Evolutionary conservation across 2,329 filamentous ascomycete genomes (phyloP).

Genomic region (Arthrobotrys sphaeroides): DNA sequence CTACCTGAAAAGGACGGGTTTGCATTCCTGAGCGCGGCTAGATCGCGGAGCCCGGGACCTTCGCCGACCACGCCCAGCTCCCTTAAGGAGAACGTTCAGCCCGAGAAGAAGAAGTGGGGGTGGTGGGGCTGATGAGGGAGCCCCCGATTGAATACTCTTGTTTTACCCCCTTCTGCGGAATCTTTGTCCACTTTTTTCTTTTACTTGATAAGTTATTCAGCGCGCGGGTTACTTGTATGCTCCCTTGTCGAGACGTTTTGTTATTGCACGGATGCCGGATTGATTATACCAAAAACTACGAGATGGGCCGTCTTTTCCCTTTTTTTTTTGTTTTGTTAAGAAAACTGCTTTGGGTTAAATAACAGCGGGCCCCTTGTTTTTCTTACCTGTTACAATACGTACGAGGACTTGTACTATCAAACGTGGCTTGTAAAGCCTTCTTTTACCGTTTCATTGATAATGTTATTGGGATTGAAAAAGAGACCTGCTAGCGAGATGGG

Average conservation of each 20-base stretch:
- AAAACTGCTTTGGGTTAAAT: no score
- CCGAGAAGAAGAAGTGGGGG: slow-evolving; percentile 49
- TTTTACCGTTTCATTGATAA: no score
- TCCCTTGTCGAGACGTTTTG: slow-evolving; percentile 26
- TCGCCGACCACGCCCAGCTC: slow-evolving; percentile 37
- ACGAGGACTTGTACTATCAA: slow-evolving; percentile 21
- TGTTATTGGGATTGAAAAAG: no score
- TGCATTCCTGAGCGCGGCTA: slow-evolving; percentile 42
- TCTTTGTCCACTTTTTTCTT: neutral
- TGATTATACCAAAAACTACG: slow-evolving; percentile 5
- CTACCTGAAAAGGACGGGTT: slow-evolving; percentile 50
- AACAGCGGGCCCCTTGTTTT: no score
- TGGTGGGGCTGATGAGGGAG: slow-evolving; percentile 52
- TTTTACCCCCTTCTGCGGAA: neutral
- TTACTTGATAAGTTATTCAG: slow-evolving; percentile 14
- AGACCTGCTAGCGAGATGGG: no score
- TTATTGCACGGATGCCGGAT: neutral
- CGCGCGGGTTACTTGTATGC: slow-evolving; percentile 20
- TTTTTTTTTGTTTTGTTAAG: slow-evolving; percentile 42
- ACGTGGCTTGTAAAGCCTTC: no score
- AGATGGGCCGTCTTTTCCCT: neutral
- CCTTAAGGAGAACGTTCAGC: neutral
- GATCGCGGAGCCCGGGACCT: slow-evolving; percentile 16
- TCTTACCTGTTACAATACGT: neutral
- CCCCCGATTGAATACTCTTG: neutral